Percentiles rank a stretch among this genome's conserved stretches.
phyloP scores from a whole-genome alignment of 176 grass and related monocot species.

The Ampelocalamus luodianensis region DNA sequence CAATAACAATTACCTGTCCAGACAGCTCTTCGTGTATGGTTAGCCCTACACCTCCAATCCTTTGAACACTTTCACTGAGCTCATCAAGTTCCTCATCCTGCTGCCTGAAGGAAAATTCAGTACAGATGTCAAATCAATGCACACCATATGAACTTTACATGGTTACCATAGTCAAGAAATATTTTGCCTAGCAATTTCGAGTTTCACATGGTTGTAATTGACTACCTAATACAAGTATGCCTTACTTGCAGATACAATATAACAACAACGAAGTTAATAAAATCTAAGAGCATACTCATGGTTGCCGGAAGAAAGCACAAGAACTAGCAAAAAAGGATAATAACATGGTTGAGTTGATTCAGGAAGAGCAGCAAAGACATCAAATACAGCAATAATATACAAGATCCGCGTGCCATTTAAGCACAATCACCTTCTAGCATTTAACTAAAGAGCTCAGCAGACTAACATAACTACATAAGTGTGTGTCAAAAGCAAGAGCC shows the following conservation, averaged over 20 bases:
- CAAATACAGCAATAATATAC: constrained; percentile 3
- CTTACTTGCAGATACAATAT: constrained; percentile 11
- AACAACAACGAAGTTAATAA: background rate
- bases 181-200: background rate
- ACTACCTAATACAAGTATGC: background rate
- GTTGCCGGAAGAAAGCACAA: background rate
- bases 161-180: background rate
- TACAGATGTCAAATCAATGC: constrained; percentile 16
- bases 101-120: constrained; percentile 50
- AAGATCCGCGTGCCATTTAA: background rate
- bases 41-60: constrained; percentile 92
- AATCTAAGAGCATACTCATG: background rate
- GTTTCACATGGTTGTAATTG: background rate
- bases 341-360: background rate
- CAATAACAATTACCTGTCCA: constrained; percentile 62
- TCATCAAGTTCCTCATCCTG: constrained; percentile 99
- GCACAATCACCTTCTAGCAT: background rate
- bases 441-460: background rate
- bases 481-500: background rate
- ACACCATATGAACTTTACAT: constrained; percentile 4
- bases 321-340: background rate
- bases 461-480: background rate
- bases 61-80: constrained; percentile 78
- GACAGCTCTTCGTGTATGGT: constrained; percentile 94
- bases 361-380: background rate